Conservation (phyloP, 495 filamentous ascomycete species). For the Corynascus novoguineensis region DNA sequence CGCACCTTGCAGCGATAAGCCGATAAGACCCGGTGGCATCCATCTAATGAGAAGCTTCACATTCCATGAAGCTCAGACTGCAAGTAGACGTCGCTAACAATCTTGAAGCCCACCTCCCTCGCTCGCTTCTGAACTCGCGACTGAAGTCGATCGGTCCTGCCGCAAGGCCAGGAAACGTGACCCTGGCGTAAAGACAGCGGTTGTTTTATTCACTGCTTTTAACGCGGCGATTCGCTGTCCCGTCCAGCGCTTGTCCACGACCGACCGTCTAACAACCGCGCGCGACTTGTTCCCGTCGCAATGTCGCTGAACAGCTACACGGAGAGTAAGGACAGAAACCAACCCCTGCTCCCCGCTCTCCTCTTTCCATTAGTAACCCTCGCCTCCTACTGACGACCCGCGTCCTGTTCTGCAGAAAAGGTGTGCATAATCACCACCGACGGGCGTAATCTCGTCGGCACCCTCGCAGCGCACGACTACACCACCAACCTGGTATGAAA, state of each 20-base stretch:
- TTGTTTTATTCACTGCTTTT: too few relatives aligned
- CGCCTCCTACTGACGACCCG: neutral
- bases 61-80: too few relatives aligned
- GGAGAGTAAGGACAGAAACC: slow-evolving; percentile 5
- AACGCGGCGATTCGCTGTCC: neutral
- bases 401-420: slow-evolving; percentile 57
- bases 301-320: slow-evolving; percentile 22
- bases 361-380: neutral
- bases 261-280: neutral
- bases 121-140: too few relatives aligned
- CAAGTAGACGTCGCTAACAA: too few relatives aligned
- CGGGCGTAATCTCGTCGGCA: slow-evolving; percentile 81
- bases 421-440: slow-evolving; percentile 89
- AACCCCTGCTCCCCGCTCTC: neutral
- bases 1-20: too few relatives aligned
- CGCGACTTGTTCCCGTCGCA: too few relatives aligned
- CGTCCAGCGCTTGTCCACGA: neutral
- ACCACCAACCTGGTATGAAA: slow-evolving; percentile 72
- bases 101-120: too few relatives aligned
- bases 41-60: too few relatives aligned
- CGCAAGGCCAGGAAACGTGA: too few relatives aligned
- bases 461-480: slow-evolving; percentile 80
- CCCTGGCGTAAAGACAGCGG: too few relatives aligned
- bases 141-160: too few relatives aligned
- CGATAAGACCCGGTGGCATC: too few relatives aligned